phyloP scores from a whole-genome alignment of 805 yeast species.

The Sporopachydermia quercuum region DNA sequence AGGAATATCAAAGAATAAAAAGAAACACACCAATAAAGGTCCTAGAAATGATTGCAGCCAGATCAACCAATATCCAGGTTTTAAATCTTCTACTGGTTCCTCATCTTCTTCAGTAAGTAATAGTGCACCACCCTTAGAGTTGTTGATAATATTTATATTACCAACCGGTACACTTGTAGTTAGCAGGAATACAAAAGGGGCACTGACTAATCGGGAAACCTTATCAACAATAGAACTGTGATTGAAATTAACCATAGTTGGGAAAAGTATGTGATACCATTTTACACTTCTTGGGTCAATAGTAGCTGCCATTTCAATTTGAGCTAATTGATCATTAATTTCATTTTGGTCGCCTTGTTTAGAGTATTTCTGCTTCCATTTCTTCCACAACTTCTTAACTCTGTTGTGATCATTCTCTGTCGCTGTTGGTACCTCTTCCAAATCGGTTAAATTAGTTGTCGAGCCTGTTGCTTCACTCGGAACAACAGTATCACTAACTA shows the following conservation, averaged over 20 bases:
- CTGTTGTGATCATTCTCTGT: too few relatives aligned
- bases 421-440: not conserved
- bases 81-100: conserved; percentile 6
- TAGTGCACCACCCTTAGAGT: conserved; percentile 3
- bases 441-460: too few relatives aligned
- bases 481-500: not conserved
- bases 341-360: conserved; percentile 5
- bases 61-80: conserved; percentile 14
- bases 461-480: not conserved
- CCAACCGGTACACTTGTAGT: conserved; percentile 22
- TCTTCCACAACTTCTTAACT: too few relatives aligned
- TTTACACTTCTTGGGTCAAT: not conserved
- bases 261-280: conserved; percentile 8
- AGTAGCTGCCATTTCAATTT: not conserved
- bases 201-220: conserved; percentile 6
- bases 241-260: conserved; percentile 9
- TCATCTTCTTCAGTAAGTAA: conserved; percentile 4
- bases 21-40: conserved; percentile 14
- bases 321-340: conserved; percentile 4
- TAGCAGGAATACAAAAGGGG: conserved; percentile 17
- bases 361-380: conserved; percentile 4
- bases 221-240: conserved; percentile 9
- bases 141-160: conserved; percentile 10
- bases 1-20: conserved; percentile 7
- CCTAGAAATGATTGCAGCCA: conserved; percentile 19